phyloP scores from a whole-genome alignment of 2,329 filamentous ascomycete genomes.

The Fusarium floridanum region DNA sequence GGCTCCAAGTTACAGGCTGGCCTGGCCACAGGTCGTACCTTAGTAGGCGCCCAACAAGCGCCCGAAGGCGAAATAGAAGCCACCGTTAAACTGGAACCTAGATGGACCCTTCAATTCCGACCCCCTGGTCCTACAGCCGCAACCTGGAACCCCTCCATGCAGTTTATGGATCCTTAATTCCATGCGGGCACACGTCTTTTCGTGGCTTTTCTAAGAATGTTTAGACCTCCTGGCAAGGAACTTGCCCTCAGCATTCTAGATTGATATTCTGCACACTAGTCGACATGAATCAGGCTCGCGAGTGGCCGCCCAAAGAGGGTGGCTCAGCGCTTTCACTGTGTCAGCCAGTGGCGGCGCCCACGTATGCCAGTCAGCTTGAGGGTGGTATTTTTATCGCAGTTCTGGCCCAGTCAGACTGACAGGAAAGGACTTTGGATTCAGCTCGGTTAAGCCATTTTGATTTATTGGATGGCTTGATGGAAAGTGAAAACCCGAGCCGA shows the following conservation, averaged over 20 bases:
- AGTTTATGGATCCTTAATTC: conserved; percentile 23
- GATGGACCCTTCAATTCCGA: conserved; percentile 22
- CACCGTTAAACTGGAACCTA: conserved; percentile 16
- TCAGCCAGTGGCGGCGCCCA: conserved; percentile 43
- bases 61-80: conserved; percentile 23
- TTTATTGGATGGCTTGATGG: conserved; percentile 1
- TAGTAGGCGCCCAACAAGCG: conserved; percentile 38
- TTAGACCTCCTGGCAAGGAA: neutral
- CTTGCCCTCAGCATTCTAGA: neutral
- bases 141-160: conserved; percentile 33
- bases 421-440: conserved; percentile 8
- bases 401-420: conserved; percentile 13
- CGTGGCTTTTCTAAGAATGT: neutral
- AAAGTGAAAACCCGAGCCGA: conserved; percentile 15
- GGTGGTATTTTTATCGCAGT: conserved; percentile 13
- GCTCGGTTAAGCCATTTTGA: conserved; percentile 8
- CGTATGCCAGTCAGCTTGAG: conserved; percentile 31
- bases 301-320: conserved; percentile 26
- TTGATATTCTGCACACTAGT: neutral
- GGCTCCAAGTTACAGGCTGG: conserved; percentile 20
- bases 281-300: neutral
- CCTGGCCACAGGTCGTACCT: conserved; percentile 4
- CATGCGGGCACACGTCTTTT: neutral
- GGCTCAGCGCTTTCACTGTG: conserved; percentile 43
- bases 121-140: conserved; percentile 31